A percentile compares a stretch with the other conserved stretches of the same genome.
Evolutionary conservation across 2,329 filamentous ascomycete genomes (phyloP).

Genomic region (Cryphonectria naterciae): DNA sequence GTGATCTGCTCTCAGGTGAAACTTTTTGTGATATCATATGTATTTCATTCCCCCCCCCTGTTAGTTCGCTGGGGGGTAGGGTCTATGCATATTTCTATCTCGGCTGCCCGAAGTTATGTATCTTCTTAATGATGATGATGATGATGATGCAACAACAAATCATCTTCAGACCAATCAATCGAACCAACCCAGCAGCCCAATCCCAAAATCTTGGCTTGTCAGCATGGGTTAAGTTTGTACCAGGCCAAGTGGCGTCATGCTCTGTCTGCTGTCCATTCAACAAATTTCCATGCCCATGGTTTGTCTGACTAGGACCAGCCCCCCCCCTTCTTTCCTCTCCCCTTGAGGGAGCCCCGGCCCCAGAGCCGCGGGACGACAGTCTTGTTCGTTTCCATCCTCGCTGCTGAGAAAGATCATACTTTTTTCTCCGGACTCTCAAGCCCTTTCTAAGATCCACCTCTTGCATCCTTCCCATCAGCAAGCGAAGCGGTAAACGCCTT

Average conservation of each 20-base stretch:
- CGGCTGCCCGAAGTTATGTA: background rate
- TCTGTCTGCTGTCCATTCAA: constrained; percentile 17
- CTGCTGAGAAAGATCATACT: constrained; percentile 28
- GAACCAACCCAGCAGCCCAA: background rate
- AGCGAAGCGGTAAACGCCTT: constrained; percentile 24
- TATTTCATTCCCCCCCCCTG: background rate
- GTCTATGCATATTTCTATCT: background rate
- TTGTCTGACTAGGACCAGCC: constrained; percentile 7
- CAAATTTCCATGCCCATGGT: constrained; percentile 2
- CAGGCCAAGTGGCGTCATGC: constrained; percentile 6
- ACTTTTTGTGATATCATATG: constrained; percentile 15
- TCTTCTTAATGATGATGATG: background rate
- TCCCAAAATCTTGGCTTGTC: constrained; percentile 4
- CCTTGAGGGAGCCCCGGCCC: background rate
- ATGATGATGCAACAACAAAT: background rate
- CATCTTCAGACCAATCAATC: background rate
- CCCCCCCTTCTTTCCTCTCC: background rate
- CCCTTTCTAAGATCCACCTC: constrained; percentile 22
- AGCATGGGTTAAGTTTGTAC: background rate
- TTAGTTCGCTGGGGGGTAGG: background rate
- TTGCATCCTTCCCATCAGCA: constrained; percentile 31
- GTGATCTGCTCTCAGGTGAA: background rate
- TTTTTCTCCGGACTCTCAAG: constrained; percentile 20
- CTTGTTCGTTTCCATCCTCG: constrained; percentile 23
- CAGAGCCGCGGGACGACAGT: constrained; percentile 24